Evolutionary conservation across 1,284 basidiomycete genomes (phyloP), one percentile per base, ranked within the genome.

Genomic region (Pholiota adiposa): DNA sequence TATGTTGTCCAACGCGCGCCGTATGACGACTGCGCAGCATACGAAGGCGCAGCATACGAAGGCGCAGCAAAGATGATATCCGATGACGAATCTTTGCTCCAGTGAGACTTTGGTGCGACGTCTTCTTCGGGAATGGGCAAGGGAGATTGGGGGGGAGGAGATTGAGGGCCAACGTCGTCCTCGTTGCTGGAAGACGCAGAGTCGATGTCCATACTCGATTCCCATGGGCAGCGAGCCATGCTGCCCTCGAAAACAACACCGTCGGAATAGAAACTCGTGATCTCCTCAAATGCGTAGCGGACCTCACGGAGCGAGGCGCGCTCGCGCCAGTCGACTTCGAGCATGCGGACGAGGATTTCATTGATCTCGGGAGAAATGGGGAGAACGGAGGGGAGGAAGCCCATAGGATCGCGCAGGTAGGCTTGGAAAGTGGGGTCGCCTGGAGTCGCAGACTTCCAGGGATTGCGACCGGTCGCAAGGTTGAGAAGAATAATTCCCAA

Each of bases 401-500:
- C 78, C 48, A 73, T 65, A 34, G 88, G 87, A 65, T 88, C 83
- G 61, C 83, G 82, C 52, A 91, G 79, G 71, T 91, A 91, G 2
- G 88, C 87, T 72, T 86, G 85, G 80, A 92, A 92, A 5, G 89
- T 90, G 56, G 87, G 87, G 70, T 92, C 90, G 61, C 84, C 80
- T 12, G 82, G 78, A 63, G 90, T 91, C n/a, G 97, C 97, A 48
- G 94, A 95, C 77, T 95, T 94, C 97, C 97, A 99, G 21, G 97
- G 97, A 70, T 98, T 98, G 61, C 96, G 89, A 18, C 95, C 95
- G 44, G 94, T 97, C 52, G 94, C 91, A 57, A 99, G 87, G 75
- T 98, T 98, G 73, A 98, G 89, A 50, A 99, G 89, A 64, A 93
- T 90, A 69, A 99, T 96, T 44, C 97, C 97, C 62, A 99, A 84